Base-by-base conservation (phyloP, 208 protist genomes). In the Acanthamoeba healyi region DNA sequence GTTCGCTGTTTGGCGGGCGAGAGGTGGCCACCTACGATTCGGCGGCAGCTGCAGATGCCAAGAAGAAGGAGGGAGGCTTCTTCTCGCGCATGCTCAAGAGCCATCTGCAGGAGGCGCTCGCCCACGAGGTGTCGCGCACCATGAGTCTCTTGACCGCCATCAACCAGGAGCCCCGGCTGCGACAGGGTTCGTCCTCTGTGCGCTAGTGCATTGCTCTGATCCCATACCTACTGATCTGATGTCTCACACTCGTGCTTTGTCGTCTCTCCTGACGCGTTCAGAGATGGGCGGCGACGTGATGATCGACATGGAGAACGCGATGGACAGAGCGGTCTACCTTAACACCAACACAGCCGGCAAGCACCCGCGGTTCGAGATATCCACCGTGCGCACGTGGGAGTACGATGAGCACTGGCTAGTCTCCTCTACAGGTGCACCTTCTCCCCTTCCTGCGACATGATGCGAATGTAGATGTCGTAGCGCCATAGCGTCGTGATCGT, bases 11-110 rank as follows among this genome's bases (percentile, higher is more conserved):
- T 24, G 77, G 77, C n/a, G 77, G 77, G n/a, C 40, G 46, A 29
- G 77, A 86, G 44, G 44, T 86, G n/a, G 38, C 46, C 29, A 34
- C 77, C n/a, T 86, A 86, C 44, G 77, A 86, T 40, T 44, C 77
- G 2, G 44, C 77, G 4, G 46, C 44, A 40, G 54, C 54, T 12
- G 54, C 54, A 26, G 63, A 24, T 72, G 40, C 77, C 40, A 51
- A 86, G n/a, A 86, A 86, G 77, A 86, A 86, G 46, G 42, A 86
- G 46, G 77, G 42, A 9, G 44, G 44, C 44, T 86, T 86, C 77
- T 86, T 86, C 44, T 54, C 77, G n/a, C 77, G 77, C 7, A 32
- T 86, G 77, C 46, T 86, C 0, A 36, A 86, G 77, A 86, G 42
- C 19, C 77, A 86, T 14, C 2, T 86, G 1, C 77, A 86, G 24